Percentiles rank a stretch among this genome's conserved stretches.
phyloP scores from a whole-genome alignment of 441 rosid species.

The Brassica hybrid region DNA sequence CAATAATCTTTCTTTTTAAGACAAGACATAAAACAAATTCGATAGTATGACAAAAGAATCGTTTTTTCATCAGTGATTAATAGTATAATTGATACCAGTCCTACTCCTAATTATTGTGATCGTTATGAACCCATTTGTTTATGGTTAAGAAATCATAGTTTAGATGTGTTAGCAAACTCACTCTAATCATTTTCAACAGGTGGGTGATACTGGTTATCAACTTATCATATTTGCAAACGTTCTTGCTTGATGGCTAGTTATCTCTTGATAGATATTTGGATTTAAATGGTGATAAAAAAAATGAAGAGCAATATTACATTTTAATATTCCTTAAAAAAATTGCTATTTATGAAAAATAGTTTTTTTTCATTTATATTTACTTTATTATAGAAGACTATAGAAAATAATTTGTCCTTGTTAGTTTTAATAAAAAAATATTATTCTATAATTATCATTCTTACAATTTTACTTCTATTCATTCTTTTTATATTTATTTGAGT shows the following conservation, averaged over 20 bases:
- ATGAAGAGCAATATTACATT: not conserved
- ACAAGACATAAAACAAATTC: slow-evolving; percentile 6
- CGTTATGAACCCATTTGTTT: not conserved
- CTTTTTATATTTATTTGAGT: too few relatives aligned
- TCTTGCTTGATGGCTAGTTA: not conserved
- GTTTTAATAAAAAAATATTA: too few relatives aligned
- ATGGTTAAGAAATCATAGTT: not conserved
- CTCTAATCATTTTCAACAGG: not conserved
- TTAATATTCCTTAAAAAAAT: too few relatives aligned
- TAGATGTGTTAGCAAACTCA: not conserved
- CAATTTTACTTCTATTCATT: too few relatives aligned
- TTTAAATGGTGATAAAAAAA: not conserved
- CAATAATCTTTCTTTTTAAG: not conserved
- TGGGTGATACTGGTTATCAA: not conserved
- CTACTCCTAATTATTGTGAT: not conserved
- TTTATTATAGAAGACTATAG: too few relatives aligned
- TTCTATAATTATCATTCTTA: too few relatives aligned
- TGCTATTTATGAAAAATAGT: too few relatives aligned
- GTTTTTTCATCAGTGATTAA: not conserved
- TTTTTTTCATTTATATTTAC: too few relatives aligned
- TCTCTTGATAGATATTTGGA: too few relatives aligned
- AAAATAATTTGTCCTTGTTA: too few relatives aligned
- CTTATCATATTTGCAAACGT: too few relatives aligned
- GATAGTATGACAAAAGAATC: not conserved
- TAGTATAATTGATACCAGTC: not conserved